phyloP scores from a whole-genome alignment of 169 alveolate genomes.

The Plasmodium blacklocki region DNA sequence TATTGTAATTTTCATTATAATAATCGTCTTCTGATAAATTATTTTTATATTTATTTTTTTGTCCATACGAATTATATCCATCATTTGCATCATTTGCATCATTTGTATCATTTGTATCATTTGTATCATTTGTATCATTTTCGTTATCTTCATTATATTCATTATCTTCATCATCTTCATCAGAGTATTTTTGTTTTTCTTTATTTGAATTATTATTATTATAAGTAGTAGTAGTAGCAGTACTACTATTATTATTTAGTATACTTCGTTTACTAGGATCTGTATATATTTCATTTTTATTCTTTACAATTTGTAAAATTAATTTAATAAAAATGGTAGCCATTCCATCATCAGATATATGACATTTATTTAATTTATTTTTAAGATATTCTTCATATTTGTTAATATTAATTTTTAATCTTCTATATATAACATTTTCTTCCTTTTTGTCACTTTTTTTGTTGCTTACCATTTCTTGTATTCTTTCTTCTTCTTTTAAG shows the following conservation, averaged over 20 bases:
- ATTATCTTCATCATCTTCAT: background rate
- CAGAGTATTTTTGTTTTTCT: background rate
- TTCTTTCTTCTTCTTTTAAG: background rate
- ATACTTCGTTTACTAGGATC: conserved; percentile 29
- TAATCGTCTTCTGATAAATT: background rate
- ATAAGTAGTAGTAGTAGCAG: background rate
- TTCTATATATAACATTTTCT: conserved; percentile 28
- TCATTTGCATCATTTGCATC: conserved; percentile 2
- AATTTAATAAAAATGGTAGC: conserved; percentile 31
- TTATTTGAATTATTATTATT: background rate
- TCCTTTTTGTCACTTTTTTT: background rate
- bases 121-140: background rate
- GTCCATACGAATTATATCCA: conserved; percentile 1
- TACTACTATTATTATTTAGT: background rate
- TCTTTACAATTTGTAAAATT: conserved; percentile 43
- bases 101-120: background rate
- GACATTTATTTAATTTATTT: conserved; percentile 41
- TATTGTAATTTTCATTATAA: background rate
- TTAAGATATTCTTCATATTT: conserved; percentile 55
- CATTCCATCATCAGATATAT: conserved; percentile 16
- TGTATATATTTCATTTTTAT: conserved; percentile 39
- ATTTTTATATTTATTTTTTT: background rate
- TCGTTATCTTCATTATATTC: background rate
- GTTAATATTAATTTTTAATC: conserved; percentile 50
- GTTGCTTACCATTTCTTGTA: background rate